Conservation (phyloP, 148 eudicot species). For the Hydrangea macrophylla region DNA sequence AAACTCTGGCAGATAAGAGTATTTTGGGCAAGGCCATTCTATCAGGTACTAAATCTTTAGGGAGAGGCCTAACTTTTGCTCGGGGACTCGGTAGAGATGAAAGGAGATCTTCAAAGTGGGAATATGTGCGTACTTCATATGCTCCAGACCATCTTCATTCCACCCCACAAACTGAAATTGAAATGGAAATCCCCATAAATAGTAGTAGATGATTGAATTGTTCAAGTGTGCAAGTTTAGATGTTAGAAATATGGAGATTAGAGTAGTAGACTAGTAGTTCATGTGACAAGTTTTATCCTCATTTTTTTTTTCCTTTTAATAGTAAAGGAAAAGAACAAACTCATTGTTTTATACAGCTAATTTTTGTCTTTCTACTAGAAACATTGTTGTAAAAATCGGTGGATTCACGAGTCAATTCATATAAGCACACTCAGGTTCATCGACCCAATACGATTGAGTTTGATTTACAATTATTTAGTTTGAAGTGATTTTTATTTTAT, state of each 20-base stretch:
- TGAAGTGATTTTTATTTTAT: no score
- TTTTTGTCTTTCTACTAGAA: not conserved
- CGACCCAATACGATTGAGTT: no score
- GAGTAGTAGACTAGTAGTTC: not conserved
- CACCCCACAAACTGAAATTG: not conserved
- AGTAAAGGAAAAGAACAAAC: no score
- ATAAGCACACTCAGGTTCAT: no score
- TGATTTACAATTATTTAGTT: no score
- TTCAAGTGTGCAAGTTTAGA: not conserved
- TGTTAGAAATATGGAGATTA: not conserved
- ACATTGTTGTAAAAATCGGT: no score
- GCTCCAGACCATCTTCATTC: conserved; percentile 9
- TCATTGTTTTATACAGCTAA: not conserved
- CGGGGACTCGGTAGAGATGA: not conserved
- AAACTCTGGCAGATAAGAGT: not conserved
- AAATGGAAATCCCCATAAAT: conserved; percentile 7
- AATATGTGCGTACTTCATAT: conserved; percentile 17
- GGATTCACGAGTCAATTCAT: no score
- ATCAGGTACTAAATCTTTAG: not conserved
- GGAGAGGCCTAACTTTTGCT: not conserved
- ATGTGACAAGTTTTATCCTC: not conserved
- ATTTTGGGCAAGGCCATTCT: not conserved
- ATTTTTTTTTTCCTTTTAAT: not conserved
- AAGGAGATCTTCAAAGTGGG: conserved; percentile 7
- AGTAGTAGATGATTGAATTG: not conserved